phyloP scores from a whole-genome alignment of 2,329 filamentous ascomycete species.

The Colletotrichum sidae region DNA sequence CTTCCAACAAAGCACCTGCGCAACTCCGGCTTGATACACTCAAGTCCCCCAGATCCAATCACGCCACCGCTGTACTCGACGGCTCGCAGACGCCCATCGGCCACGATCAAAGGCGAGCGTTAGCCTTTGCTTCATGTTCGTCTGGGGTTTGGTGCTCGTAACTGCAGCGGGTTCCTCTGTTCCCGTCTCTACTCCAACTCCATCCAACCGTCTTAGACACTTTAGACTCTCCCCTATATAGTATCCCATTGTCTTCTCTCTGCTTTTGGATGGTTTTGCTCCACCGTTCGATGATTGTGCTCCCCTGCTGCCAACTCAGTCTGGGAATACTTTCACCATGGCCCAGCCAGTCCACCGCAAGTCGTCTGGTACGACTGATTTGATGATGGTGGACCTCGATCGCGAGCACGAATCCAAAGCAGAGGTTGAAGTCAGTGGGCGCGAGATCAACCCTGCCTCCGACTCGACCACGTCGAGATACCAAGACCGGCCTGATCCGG shows the following conservation, averaged over 20 bases:
- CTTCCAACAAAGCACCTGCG: constrained; percentile 12
- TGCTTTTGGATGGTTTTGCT: constrained; percentile 16
- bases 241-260: constrained; percentile 34
- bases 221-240: constrained; percentile 39
- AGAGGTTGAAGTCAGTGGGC: constrained; percentile 45
- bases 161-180: constrained; percentile 21
- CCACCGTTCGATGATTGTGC: constrained; percentile 25
- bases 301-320: constrained; percentile 26
- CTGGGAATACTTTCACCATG: constrained; percentile 44
- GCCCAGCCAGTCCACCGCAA: constrained; percentile 43
- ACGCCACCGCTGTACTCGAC: constrained; percentile 18
- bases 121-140: constrained; percentile 40
- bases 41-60: constrained; percentile 17
- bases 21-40: constrained; percentile 22
- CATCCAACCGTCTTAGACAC: constrained; percentile 23
- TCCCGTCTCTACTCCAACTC: constrained; percentile 8
- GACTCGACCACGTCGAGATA: constrained; percentile 37
- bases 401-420: constrained; percentile 42
- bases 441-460: constrained; percentile 42
- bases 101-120: constrained; percentile 21
- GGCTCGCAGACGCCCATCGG: constrained; percentile 13
- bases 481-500: constrained; percentile 38
- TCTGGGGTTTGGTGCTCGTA: constrained; percentile 36
- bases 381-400: constrained; percentile 43
- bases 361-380: constrained; percentile 47